Evolutionary conservation across 1,284 basidiomycete species (phyloP).

Genomic region (Ganoderma meredithae): DNA sequence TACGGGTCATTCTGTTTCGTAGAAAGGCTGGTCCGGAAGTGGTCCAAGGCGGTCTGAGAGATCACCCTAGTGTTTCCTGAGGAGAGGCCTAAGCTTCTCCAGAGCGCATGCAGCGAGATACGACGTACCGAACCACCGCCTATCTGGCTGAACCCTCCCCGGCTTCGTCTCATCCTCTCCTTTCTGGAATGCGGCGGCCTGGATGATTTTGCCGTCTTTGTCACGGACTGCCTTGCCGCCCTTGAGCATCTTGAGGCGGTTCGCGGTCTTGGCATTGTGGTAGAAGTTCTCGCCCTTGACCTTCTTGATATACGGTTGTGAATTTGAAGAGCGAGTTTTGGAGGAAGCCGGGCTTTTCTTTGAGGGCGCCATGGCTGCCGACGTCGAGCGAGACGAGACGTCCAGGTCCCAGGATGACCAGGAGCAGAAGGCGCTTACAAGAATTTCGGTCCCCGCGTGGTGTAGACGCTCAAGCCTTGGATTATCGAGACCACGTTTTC

Average conservation of each 20-base stretch:
- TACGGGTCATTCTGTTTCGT: constrained; percentile 92
- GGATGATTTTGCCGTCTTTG: constrained; percentile 87
- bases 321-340: constrained; percentile 62
- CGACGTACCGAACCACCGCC: constrained; percentile 91
- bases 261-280: constrained; percentile 87
- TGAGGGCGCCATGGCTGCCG: constrained; percentile 58
- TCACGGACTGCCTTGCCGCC: constrained; percentile 91
- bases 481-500: too few species aligned
- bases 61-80: constrained; percentile 97
- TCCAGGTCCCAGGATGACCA: background rate
- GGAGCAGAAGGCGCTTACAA: constrained; percentile 3
- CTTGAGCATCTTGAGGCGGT: constrained; percentile 88
- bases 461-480: background rate
- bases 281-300: constrained; percentile 95
- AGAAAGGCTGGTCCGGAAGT: constrained; percentile 88
- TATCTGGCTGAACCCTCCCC: constrained; percentile 91
- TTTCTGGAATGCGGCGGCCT: constrained; percentile 94
- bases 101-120: background rate
- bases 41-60: constrained; percentile 93
- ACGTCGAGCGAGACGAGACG: constrained; percentile 1
- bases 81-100: constrained; percentile 14
- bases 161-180: constrained; percentile 88
- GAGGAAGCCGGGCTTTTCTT: constrained; percentile 47
- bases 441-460: constrained; percentile 8
- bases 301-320: constrained; percentile 66